A percentile compares a stretch with the other conserved stretches of the same genome.
Evolutionary conservation across 2,329 filamentous ascomycete genomes (phyloP).

Genomic region (Emergomyces orientalis): DNA sequence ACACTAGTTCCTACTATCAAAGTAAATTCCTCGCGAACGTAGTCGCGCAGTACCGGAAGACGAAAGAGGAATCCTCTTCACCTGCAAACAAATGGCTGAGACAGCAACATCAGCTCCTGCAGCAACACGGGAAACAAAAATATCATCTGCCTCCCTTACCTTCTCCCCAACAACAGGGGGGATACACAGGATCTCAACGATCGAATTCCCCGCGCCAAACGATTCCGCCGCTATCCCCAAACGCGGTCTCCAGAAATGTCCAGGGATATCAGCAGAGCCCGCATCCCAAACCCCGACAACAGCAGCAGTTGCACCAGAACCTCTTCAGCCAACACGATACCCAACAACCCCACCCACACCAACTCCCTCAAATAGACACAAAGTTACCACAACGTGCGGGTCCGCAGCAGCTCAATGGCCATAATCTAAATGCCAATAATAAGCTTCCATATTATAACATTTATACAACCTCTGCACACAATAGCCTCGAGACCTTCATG

Average conservation of each 20-base stretch:
- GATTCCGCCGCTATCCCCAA: neutral
- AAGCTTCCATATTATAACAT: neutral
- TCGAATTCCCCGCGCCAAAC: neutral
- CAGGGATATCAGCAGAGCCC: neutral
- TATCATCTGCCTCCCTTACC: neutral
- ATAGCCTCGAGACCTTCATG: constrained; percentile 1
- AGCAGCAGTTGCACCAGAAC: neutral
- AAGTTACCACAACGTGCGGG: neutral
- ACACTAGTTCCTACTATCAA: constrained; percentile 18
- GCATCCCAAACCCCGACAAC: neutral
- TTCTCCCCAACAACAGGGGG: neutral
- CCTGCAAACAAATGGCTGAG: constrained; percentile 7
- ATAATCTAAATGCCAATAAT: neutral
- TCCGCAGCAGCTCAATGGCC: neutral
- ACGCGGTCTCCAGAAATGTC: neutral
- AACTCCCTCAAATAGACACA: neutral
- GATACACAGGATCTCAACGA: neutral
- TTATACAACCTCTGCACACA: neutral
- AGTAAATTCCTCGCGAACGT: constrained; percentile 18
- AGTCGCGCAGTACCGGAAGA: constrained; percentile 16
- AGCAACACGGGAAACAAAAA: neutral
- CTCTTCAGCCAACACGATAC: neutral
- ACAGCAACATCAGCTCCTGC: constrained; percentile 6
- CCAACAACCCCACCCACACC: neutral
- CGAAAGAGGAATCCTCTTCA: constrained; percentile 11